Percentiles rank a stretch among this genome's conserved stretches.
phyloP scores from a whole-genome alignment of 2,329 filamentous ascomycete genomes.

The Fusarium pseudograminearum region DNA sequence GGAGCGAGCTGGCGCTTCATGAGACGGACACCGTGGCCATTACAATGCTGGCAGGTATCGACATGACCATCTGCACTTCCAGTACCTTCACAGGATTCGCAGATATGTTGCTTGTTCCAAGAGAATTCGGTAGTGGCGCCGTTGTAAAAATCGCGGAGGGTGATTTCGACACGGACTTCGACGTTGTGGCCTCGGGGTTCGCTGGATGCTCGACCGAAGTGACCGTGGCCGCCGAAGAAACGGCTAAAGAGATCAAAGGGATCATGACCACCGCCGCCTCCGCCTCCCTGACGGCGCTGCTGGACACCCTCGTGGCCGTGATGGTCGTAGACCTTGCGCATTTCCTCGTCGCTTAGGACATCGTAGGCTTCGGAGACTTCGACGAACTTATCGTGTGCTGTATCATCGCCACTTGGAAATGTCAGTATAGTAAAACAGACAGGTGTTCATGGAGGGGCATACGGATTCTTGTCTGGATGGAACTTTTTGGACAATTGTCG shows the following conservation, averaged over 20 bases:
- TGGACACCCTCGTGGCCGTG: slow-evolving; percentile 93
- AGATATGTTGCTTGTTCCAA: slow-evolving; percentile 95
- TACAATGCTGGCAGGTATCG: slow-evolving; percentile 81
- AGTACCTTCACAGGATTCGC: slow-evolving; percentile 88
- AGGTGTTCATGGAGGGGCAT: slow-evolving; percentile 54
- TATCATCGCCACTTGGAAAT: slow-evolving; percentile 73
- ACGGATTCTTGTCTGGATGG: slow-evolving; percentile 99
- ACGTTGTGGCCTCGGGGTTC: slow-evolving; percentile 88
- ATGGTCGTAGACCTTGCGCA: slow-evolving; percentile 91
- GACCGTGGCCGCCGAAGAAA: slow-evolving; percentile 93
- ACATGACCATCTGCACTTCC: slow-evolving; percentile 86
- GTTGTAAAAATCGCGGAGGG: slow-evolving; percentile 92
- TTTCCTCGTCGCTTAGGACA: slow-evolving; percentile 81
- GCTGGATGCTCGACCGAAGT: slow-evolving; percentile 78
- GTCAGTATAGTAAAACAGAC: slow-evolving; percentile 1
- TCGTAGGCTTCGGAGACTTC: slow-evolving; percentile 96
- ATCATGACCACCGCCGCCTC: slow-evolving; percentile 72
- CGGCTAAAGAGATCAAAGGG: slow-evolving; percentile 96
- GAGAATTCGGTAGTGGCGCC: slow-evolving; percentile 88
- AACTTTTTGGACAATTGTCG: slow-evolving; percentile 92
- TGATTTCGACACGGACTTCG: slow-evolving; percentile 83
- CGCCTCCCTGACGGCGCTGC: slow-evolving; percentile 79
- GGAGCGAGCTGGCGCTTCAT: slow-evolving; percentile 93
- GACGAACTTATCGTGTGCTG: slow-evolving; percentile 91
- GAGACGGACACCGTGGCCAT: slow-evolving; percentile 84